These are phyloP conservation scores for Phytophthora kernoviae DNA, from an alignment of 352 stramenopile genomes.

Conservation along the genomic window DNA sequence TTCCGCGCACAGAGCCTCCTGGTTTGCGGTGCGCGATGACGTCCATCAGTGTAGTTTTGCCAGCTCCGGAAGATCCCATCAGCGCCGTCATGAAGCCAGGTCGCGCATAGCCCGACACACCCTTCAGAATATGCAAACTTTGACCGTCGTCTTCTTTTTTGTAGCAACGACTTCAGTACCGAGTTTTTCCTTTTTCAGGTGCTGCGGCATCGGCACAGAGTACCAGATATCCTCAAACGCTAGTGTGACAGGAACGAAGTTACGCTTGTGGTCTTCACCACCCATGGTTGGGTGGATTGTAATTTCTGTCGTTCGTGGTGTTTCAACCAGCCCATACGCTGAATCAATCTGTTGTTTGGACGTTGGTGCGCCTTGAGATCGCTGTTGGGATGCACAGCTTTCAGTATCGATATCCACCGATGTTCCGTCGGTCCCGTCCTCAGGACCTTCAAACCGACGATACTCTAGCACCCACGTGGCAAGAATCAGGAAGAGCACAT, in stretches of 20 bases:
- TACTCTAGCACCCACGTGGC: slow-evolving; percentile 37
- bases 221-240: slow-evolving; percentile 52
- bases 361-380: background rate
- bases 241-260: slow-evolving; percentile 46
- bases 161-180: slow-evolving; percentile 2
- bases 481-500: slow-evolving; percentile 42
- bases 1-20: slow-evolving; percentile 34
- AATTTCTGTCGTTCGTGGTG: slow-evolving; percentile 25
- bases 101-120: slow-evolving; percentile 56
- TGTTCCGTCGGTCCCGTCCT: slow-evolving; percentile 10
- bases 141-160: background rate
- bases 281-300: slow-evolving; percentile 5
- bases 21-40: slow-evolving; percentile 47
- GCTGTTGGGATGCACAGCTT: background rate
- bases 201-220: slow-evolving; percentile 38
- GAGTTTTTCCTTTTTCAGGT: slow-evolving; percentile 15
- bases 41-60: slow-evolving; percentile 45
- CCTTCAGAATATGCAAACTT: slow-evolving; percentile 77
- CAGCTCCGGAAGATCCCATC: slow-evolving; percentile 62
- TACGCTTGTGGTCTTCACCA: slow-evolving; percentile 15
- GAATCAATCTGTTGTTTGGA: slow-evolving; percentile 6
- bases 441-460: slow-evolving; percentile 31
- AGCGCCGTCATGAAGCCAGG: slow-evolving; percentile 63
- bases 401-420: slow-evolving; percentile 4
- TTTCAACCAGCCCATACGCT: slow-evolving; percentile 31